Evolutionary conservation across 371 early-diverging fungal species (phyloP).

Genomic region (Rhizopus arrhizus): DNA sequence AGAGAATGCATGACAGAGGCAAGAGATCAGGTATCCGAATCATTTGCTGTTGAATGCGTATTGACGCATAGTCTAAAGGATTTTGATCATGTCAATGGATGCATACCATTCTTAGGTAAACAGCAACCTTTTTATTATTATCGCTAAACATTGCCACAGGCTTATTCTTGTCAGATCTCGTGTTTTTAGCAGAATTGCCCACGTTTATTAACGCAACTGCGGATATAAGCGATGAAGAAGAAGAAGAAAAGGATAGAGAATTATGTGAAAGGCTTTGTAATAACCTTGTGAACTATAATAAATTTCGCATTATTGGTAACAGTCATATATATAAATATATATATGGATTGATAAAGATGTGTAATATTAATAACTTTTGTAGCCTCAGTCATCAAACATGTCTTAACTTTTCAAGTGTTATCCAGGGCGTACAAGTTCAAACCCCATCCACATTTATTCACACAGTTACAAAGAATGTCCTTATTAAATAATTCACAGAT

Average conservation of each 20-base stretch:
- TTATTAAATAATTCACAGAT: slow-evolving; percentile 47
- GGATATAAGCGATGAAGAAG: slow-evolving; percentile 14
- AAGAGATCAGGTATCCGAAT: slow-evolving; percentile 43
- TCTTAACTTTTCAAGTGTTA: slow-evolving; percentile 63
- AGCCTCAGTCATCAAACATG: slow-evolving; percentile 65
- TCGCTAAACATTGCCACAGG: slow-evolving; percentile 24
- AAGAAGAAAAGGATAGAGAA: slow-evolving; percentile 23
- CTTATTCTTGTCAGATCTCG: slow-evolving; percentile 67
- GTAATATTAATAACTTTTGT: slow-evolving; percentile 8
- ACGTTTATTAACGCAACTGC: slow-evolving; percentile 47
- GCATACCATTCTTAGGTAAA: slow-evolving; percentile 64
- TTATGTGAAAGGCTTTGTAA: slow-evolving; percentile 32
- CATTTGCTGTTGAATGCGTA: slow-evolving; percentile 48
- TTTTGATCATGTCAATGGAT: slow-evolving; percentile 33
- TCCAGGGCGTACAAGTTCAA: slow-evolving; percentile 56
- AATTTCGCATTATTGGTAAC: slow-evolving; percentile 58
- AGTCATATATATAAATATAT: not conserved
- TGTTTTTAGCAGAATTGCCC: slow-evolving; percentile 65
- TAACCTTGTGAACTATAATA: slow-evolving; percentile 66
- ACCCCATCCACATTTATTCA: slow-evolving; percentile 24
- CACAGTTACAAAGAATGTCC: slow-evolving; percentile 31
- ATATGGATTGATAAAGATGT: not conserved
- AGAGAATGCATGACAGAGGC: slow-evolving; percentile 59
- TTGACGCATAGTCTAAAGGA: slow-evolving; percentile 30
- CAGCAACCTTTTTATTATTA: not conserved